A percentile compares a stretch with the other conserved stretches of the same genome.
These are phyloP conservation scores for Musa troglodytarum DNA, from an alignment of 176 grass and related monocot species.

Conservation along the genomic window DNA sequence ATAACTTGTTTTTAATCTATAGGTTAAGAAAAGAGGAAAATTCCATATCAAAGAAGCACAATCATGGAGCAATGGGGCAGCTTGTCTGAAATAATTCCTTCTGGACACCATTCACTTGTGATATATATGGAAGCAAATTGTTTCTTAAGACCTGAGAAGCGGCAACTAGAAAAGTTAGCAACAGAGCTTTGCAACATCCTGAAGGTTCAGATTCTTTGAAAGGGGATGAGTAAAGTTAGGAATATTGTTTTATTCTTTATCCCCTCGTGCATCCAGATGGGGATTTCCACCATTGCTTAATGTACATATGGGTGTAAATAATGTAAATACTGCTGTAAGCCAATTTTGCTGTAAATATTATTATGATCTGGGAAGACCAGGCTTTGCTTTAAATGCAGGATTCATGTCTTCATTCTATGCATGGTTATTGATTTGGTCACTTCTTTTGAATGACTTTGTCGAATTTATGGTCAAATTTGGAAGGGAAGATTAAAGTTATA, in stretches of 20 bases:
- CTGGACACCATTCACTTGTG: not conserved
- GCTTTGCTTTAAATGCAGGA: not conserved
- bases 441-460: not conserved
- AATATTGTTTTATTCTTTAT: constrained; percentile 1
- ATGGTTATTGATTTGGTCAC: not conserved
- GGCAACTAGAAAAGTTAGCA: not conserved
- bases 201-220: not conserved
- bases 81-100: not conserved
- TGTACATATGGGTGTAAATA: not conserved
- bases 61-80: not conserved
- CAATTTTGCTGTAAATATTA: constrained; percentile 2
- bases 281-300: constrained; percentile 2
- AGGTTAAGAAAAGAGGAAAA: not conserved
- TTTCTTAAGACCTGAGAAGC: not conserved
- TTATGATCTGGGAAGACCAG: not conserved
- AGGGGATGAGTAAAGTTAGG: not conserved
- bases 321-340: not conserved
- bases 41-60: not conserved
- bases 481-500: too few relatives aligned
- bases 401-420: not conserved
- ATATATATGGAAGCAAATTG: constrained; percentile 1
- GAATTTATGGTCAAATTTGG: not conserved
- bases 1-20: not conserved
- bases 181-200: not conserved
- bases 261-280: not conserved